Base-by-base conservation (phyloP, 2,329 filamentous ascomycete species). In the Cladophialophora carrionii region DNA sequence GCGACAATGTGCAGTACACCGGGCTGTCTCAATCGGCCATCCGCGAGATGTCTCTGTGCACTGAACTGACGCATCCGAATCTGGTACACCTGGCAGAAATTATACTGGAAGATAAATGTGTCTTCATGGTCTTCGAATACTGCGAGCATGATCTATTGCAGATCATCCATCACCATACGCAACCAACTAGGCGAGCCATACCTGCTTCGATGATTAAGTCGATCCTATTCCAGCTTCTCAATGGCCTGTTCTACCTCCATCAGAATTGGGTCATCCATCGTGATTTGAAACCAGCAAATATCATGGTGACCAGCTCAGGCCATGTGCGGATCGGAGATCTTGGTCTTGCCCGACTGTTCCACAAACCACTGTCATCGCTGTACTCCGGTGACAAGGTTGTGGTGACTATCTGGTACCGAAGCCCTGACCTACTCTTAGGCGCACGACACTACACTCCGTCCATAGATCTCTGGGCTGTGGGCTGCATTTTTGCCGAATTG, bases 41-140 rank as follows among this genome's bases (percentile, higher is more conserved):
- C 70, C 91, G 95, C 60, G 95, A 99, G 78, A 99, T 99, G 92
- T 92, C 94, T 17, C 83, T 99, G 0, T 99, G 95, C 79, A 95
- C 91, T 43, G 95, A 99, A 76, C 84, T 99, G 29, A 87, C 85
- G 64, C 92, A 99, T 76, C 82, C 87, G 63, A 98, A 98, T 75
- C 88, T 99, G 37, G 94, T 99, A 71, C 88, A 90, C 65, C 86
- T 97, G 1, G 88, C 94, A 67, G 95, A 99, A 78, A 98, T 96
- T 73, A 96, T 99, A 73, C 84, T 99, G 2, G 94, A 99, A 79
- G 93, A 96, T 78, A 98, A 98, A 81, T 97, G 93, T 80, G 98
- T 99, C 76, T 99, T 93, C 79, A 99, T 99, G 90, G 93, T 99
- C 1, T 98, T 99, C 72, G 95, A 98, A 77, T 99, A 96, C 77